Conservation (phyloP, 768 basidiomycete species). For the Naganishia randhawae region DNA sequence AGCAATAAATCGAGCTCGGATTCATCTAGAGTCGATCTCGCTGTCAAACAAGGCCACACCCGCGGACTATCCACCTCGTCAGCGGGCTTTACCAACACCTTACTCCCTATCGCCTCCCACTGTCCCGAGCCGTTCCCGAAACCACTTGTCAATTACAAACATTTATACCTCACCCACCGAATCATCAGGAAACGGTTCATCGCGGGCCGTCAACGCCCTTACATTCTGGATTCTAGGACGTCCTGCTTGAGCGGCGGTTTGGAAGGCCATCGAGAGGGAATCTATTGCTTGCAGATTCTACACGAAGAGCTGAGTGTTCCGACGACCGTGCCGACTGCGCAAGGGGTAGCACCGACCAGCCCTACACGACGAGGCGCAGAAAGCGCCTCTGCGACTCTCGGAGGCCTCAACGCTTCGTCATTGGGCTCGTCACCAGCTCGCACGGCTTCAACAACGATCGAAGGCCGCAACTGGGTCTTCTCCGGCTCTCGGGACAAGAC, state of each 20-base stretch:
- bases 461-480: slow-evolving; percentile 44
- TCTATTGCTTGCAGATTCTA: slow-evolving; percentile 44
- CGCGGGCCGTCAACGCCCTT: slow-evolving; percentile 17
- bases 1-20: not conserved
- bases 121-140: slow-evolving; percentile 34
- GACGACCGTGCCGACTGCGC: not conserved
- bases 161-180: slow-evolving; percentile 39
- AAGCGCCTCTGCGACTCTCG: not conserved
- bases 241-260: slow-evolving; percentile 43
- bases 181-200: slow-evolving; percentile 35
- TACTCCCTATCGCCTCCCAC: slow-evolving; percentile 35
- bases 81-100: not conserved
- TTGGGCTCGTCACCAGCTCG: not conserved
- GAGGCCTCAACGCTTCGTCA: not conserved
- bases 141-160: slow-evolving; percentile 45
- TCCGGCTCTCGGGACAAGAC: slow-evolving; percentile 47
- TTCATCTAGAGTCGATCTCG: not conserved
- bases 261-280: slow-evolving; percentile 43
- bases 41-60: not conserved
- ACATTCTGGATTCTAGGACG: slow-evolving; percentile 37
- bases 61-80: not conserved
- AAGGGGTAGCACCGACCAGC: slow-evolving; percentile 2
- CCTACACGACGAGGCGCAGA: slow-evolving; percentile 16
- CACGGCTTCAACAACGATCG: slow-evolving; percentile 19
- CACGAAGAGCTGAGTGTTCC: slow-evolving; percentile 37